Evolutionary conservation across 805 yeast genomes (phyloP).

Genomic region (Kuraishia floccosa): DNA sequence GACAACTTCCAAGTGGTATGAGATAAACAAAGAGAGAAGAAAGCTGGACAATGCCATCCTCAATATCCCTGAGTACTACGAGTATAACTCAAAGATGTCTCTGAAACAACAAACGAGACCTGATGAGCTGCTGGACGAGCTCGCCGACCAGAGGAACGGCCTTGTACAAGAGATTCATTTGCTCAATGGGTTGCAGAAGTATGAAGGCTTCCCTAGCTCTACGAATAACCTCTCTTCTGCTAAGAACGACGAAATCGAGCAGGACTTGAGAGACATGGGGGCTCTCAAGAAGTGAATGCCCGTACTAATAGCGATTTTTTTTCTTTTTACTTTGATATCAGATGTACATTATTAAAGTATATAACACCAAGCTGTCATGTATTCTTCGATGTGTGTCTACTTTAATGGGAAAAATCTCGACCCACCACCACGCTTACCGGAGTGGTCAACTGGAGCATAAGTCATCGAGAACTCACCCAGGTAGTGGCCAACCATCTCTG

Average conservation of each 20-base stretch:
- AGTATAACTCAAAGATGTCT: constrained; percentile 15
- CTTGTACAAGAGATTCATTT: constrained; percentile 59
- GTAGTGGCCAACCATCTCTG: constrained; percentile 99
- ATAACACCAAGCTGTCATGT: not conserved
- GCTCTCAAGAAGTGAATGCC: too few relatives aligned
- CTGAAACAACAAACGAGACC: constrained; percentile 10
- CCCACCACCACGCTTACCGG: constrained; percentile 44
- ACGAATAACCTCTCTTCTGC: constrained; percentile 54
- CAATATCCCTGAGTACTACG: constrained; percentile 33
- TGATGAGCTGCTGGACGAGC: constrained; percentile 20
- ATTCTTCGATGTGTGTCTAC: too few relatives aligned
- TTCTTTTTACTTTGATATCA: too few relatives aligned
- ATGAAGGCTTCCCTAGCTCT: constrained; percentile 76
- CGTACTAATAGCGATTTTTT: too few relatives aligned
- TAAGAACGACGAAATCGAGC: constrained; percentile 58
- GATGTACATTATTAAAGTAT: constrained; percentile 4
- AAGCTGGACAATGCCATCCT: constrained; percentile 59
- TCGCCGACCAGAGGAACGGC: constrained; percentile 59
- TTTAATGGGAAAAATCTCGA: constrained; percentile 21
- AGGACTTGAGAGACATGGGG: constrained; percentile 65
- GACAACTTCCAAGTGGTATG: constrained; percentile 85
- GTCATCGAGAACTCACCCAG: constrained; percentile 99
- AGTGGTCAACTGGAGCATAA: constrained; percentile 99
- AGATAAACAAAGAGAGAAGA: constrained; percentile 80
- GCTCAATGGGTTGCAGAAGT: constrained; percentile 53